These are phyloP conservation scores for Talaromyces liani DNA, from an alignment of 495 filamentous ascomycete genomes.

Conservation along the genomic window DNA sequence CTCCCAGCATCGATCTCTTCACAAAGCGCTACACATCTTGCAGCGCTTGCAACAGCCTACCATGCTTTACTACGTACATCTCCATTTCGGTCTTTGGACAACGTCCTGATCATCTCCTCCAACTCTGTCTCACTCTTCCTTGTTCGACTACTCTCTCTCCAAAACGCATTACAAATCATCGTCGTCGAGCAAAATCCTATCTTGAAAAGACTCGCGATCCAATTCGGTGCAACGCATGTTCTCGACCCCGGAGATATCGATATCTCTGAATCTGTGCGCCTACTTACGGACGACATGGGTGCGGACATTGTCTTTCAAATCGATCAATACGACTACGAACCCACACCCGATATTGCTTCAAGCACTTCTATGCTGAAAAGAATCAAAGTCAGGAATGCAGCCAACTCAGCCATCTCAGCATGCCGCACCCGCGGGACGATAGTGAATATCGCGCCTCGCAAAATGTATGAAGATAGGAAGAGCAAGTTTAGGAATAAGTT, in stretches of 20 bases:
- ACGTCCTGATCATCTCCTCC: not conserved
- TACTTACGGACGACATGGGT: not conserved
- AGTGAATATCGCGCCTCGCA: not conserved
- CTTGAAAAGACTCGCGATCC: not conserved
- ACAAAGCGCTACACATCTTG: not conserved
- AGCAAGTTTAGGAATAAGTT: not conserved
- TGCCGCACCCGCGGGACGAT: not conserved
- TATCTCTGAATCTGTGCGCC: not conserved
- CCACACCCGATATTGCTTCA: not conserved
- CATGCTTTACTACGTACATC: not conserved
- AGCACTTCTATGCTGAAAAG: not conserved
- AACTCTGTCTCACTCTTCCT: not conserved
- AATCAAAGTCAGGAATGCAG: not conserved
- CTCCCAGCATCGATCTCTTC: not conserved
- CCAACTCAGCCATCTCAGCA: not conserved
- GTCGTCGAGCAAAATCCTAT: not conserved
- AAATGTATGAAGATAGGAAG: not conserved
- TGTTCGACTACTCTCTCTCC: not conserved
- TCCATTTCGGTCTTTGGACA: not conserved
- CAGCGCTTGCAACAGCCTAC: not conserved
- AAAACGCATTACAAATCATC: not conserved
- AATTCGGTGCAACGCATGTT: not conserved
- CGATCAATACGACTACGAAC: not conserved
- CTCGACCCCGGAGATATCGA: not conserved
- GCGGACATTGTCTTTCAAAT: not conserved